Evolutionary conservation across 257 asterid species (phyloP).

Genomic region (Knoxia roxburghii): DNA sequence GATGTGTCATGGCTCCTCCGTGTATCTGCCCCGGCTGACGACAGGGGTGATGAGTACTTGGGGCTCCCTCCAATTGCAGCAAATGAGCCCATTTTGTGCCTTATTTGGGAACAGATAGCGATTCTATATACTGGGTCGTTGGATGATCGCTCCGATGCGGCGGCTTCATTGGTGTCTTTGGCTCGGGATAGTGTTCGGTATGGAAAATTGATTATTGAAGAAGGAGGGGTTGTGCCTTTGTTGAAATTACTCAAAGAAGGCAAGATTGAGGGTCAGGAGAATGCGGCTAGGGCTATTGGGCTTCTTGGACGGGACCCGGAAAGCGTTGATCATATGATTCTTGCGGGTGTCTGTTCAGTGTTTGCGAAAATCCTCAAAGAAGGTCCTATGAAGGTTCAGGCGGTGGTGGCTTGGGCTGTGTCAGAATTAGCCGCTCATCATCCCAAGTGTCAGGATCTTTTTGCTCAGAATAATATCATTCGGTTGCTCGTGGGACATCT

Average conservation of each 20-base stretch:
- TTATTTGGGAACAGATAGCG: conserved; percentile 39
- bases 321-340: conserved; percentile 26
- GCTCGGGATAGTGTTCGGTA: conserved; percentile 33
- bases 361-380: conserved; percentile 36
- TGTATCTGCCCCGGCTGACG: conserved; percentile 27
- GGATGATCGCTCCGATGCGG: conserved; percentile 37
- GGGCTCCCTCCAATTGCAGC: conserved; percentile 40
- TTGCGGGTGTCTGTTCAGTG: conserved; percentile 26
- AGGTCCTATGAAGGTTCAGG: conserved; percentile 38
- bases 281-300: conserved; percentile 46
- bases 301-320: conserved; percentile 36
- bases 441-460: conserved; percentile 40
- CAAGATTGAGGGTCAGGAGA: conserved; percentile 38
- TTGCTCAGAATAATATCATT: conserved; percentile 32
- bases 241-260: conserved; percentile 37
- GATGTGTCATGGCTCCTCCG: conserved; percentile 38
- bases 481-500: conserved; percentile 38
- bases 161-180: conserved; percentile 33
- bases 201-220: conserved; percentile 37
- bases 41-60: conserved; percentile 22
- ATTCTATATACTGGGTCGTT: conserved; percentile 26
- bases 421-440: conserved; percentile 35
- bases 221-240: conserved; percentile 39
- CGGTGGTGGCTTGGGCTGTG: conserved; percentile 40
- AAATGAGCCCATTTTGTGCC: conserved; percentile 34